Evolutionary conservation across 768 basidiomycete genomes (phyloP).

Genomic region (Infundibulicybe gibba): DNA sequence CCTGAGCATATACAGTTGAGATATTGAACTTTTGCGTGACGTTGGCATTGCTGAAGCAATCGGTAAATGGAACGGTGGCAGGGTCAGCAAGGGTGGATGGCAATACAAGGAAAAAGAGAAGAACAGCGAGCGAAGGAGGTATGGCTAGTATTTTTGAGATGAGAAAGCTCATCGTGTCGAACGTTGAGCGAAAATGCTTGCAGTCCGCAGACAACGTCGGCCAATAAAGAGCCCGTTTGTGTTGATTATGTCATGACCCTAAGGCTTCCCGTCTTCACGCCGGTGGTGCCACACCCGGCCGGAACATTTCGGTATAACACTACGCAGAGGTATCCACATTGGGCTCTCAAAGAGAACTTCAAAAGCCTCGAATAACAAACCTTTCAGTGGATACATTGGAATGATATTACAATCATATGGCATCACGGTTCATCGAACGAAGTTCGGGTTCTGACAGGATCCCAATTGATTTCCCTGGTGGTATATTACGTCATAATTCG

Average conservation of each 20-base stretch:
- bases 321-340: too few species aligned
- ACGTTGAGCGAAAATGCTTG: slow-evolving; percentile 11
- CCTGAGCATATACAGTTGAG: slow-evolving; percentile 70
- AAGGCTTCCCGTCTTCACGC: too few species aligned
- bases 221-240: neutral
- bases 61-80: slow-evolving; percentile 56
- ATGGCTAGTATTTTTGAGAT: slow-evolving; percentile 1
- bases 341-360: too few species aligned
- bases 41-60: slow-evolving; percentile 61
- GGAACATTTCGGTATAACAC: too few species aligned
- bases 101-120: slow-evolving; percentile 21
- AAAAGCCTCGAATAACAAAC: too few species aligned
- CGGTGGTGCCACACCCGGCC: too few species aligned
- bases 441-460: too few species aligned
- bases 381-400: too few species aligned
- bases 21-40: slow-evolving; percentile 58
- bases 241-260: neutral
- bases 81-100: slow-evolving; percentile 44
- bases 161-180: slow-evolving; percentile 18
- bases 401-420: too few species aligned
- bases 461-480: too few species aligned
- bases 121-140: slow-evolving; percentile 9
- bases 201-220: slow-evolving; percentile 1
- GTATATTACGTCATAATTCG: too few species aligned
- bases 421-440: too few species aligned